Base-by-base conservation (phyloP, 495 filamentous ascomycete species). In the Talaromyces ruber region DNA sequence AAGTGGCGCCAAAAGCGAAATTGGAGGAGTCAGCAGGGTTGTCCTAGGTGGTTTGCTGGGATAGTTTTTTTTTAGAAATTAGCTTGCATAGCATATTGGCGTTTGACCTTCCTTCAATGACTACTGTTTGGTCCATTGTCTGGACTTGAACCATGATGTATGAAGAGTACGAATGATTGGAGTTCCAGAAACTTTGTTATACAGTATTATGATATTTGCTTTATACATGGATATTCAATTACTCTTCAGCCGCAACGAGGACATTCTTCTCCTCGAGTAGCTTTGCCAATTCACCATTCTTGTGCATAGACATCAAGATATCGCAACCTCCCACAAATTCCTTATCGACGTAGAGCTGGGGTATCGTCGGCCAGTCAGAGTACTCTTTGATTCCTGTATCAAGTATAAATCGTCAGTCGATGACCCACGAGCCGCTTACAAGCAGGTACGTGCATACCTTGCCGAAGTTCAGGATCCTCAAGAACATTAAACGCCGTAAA, bases 341-440 rank as follows among this genome's bases (percentile, higher is more conserved):
- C 74, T 93, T 93, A 58, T 94, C 83, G 56, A 98, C 79, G 74
- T 98, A 98, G 30, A 98, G 81, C 72, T 98, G 94, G 1, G 94
- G 94, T 71, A 98, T 98, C 24, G 94, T 98, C 8, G 94, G 94
- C 94, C 94, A 98, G 69, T 97, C 93, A 4, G 92, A 96, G 80
- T 91, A 98, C 72, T 98, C 93, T 72, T 98, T 98, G 74, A 98
- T 93, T 47, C 95, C 93, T 97, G 61, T 61, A 51, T 59, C 45
- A 61, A 5, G 58, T 54, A 61, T 60, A 22, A 61, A 60, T 47
- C 64, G 26, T 64, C 34, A 56, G 60, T 53, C 4, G 6, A n/a
- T 68, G 16, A 24, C 5, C n/a, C 11, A 6, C n/a, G 12, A 50
- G 24, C 11, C 22, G 8, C 53, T 56, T 47, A 3, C 7, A 34